Evolutionary conservation across 2,329 filamentous ascomycete species (phyloP).

Genomic region (Metarhizium humberi): DNA sequence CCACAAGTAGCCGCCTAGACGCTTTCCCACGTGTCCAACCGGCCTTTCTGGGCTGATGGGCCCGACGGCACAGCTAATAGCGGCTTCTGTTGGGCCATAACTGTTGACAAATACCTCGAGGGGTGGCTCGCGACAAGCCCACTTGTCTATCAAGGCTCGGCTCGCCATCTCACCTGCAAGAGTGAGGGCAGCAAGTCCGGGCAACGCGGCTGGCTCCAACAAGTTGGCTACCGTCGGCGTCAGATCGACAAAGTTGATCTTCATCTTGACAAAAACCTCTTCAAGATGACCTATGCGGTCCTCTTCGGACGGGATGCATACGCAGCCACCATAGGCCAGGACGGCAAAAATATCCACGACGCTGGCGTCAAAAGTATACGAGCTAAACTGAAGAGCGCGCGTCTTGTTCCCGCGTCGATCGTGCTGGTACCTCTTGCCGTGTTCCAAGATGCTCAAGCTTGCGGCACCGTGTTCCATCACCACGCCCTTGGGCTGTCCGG

Average conservation of each 20-base stretch:
- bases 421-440: not conserved
- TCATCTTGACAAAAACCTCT: too few species aligned
- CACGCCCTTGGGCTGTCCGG: too few species aligned
- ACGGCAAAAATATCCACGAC: constrained; percentile 10
- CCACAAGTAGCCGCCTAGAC: too few species aligned
- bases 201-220: too few species aligned
- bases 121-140: not conserved
- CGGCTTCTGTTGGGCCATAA: not conserved
- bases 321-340: constrained; percentile 8
- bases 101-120: not conserved
- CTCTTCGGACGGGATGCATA: constrained; percentile 11
- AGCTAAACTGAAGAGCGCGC: constrained; percentile 8
- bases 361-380: constrained; percentile 12
- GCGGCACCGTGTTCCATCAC: not conserved
- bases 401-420: too few species aligned
- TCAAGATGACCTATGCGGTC: constrained; percentile 1
- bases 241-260: too few species aligned
- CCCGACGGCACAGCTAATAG: not conserved
- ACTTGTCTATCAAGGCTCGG: not conserved
- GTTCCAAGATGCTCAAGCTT: not conserved
- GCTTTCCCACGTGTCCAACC: too few species aligned
- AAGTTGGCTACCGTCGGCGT: too few species aligned
- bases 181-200: too few species aligned
- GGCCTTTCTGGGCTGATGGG: too few species aligned
- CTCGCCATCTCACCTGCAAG: too few species aligned